phyloP scores from a whole-genome alignment of 148 eudicot species.

The Simmondsia chinensis region DNA sequence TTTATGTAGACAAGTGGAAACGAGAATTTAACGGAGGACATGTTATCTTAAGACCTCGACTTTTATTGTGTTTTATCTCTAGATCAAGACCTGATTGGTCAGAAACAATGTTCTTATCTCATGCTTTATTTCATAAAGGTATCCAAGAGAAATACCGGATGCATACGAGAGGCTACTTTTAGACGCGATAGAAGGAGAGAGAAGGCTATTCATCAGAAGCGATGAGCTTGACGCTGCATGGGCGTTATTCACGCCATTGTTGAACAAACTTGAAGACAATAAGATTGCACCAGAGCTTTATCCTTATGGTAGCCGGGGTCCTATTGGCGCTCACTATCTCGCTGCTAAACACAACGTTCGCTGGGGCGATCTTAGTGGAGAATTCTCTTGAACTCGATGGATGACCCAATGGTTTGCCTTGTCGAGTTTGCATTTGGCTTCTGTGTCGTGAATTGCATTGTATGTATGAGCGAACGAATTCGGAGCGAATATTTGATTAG shows the following conservation, averaged over 20 bases:
- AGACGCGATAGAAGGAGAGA: slow-evolving; percentile 88
- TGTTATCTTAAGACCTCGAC: too few species aligned
- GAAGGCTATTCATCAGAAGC: slow-evolving; percentile 76
- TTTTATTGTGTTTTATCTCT: too few species aligned
- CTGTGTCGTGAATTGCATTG: too few species aligned
- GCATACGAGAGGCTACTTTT: slow-evolving; percentile 75
- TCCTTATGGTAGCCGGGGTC: slow-evolving; percentile 78
- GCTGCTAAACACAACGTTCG: slow-evolving; percentile 73
- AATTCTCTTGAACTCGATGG: slow-evolving; percentile 31
- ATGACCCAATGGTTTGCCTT: too few species aligned
- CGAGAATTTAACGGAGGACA: too few species aligned
- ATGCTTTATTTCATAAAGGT: slow-evolving; percentile 48
- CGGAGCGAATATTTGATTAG: too few species aligned
- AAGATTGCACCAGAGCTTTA: slow-evolving; percentile 71
- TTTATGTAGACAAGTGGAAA: too few species aligned
- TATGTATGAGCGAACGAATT: too few species aligned
- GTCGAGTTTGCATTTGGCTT: too few species aligned
- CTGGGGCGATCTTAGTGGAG: slow-evolving; percentile 71
- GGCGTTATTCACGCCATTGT: slow-evolving; percentile 65
- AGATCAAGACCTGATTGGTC: too few species aligned
- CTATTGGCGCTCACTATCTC: slow-evolving; percentile 74
- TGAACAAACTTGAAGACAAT: slow-evolving; percentile 57
- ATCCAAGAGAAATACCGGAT: slow-evolving; percentile 64
- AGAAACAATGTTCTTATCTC: too few species aligned
- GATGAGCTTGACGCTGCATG: slow-evolving; percentile 96